Evolutionary conservation across 2,329 filamentous ascomycete genomes (phyloP), one percentile per base, ranked within the genome.

Genomic region (Xylaria arbuscula): DNA sequence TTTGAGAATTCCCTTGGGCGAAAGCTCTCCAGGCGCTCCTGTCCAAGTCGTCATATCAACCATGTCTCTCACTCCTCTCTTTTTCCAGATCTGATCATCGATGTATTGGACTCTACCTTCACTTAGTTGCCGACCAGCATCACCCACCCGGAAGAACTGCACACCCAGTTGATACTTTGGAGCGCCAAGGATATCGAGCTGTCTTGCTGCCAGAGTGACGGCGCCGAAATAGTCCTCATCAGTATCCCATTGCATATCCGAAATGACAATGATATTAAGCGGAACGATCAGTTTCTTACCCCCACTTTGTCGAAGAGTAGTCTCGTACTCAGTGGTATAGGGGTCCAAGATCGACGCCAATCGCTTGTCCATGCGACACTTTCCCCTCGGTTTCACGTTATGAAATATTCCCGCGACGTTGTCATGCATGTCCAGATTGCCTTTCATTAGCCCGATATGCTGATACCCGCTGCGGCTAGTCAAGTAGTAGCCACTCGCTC

Each of bases 121-220:
- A 88, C 85, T 71, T 83, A 78, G 7, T 83, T 83, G 0, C 80
- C 13, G 82, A 76, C 71, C 92, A 15, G 47, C 89, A 17, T 87
- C 83, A 22, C 92, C 91, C 10, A 93, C 88, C 74, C 93, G 90
- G 80, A 93, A 92, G 78, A 93, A 92, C 74, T 93, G 91, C 57
- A 94, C 87, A 3, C 91, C 91, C 1, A 93, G 82, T 78, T 93
- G 92, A 83, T 89, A 90, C 0, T 87, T 83, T 10, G 87, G 85
- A 1, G 89, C 90, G 1, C 87, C 83, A 3, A 88, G 77, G 66
- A 82, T 81, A 71, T 92, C 87, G 10, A 94, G 82, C 73, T 85
- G 87, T 79, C 84, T 85, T 0, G 90, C 91, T 0, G 85, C 84
- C 1, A 90, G 88, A 7, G 34, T 45, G 10, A 69, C 8, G 2